Percentiles rank a stretch among this genome's conserved stretches.
These are phyloP conservation scores for Penicillium sp. DNA, from an alignment of 2,329 filamentous ascomycete genomes.

Conservation along the genomic window DNA sequence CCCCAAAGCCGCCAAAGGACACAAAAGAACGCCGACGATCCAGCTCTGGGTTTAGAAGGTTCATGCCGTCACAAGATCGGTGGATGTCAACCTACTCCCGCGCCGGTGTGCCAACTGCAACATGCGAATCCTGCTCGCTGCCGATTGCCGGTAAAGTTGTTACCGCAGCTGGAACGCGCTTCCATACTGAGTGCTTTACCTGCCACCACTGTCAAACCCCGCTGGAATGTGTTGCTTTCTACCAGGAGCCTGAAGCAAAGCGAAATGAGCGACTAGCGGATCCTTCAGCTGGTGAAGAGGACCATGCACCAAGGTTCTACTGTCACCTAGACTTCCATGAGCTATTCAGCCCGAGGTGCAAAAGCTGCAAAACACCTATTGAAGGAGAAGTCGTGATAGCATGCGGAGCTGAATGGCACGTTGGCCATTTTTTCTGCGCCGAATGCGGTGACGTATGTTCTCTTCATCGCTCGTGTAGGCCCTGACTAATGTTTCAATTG, in stretches of 20 bases:
- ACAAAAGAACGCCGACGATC: constrained; percentile 24
- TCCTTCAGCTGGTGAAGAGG: constrained; percentile 64
- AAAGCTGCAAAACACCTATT: constrained; percentile 95
- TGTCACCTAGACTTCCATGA: constrained; percentile 99
- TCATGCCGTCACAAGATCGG: constrained; percentile 43
- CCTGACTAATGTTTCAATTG: constrained; percentile 22
- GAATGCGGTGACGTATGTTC: constrained; percentile 80
- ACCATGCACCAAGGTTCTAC: constrained; percentile 77
- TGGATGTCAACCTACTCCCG: constrained; percentile 50
- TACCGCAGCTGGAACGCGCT: constrained; percentile 78
- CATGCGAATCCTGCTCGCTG: constrained; percentile 81
- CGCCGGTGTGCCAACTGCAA: constrained; percentile 64
- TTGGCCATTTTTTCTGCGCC: constrained; percentile 97
- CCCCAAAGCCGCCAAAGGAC: constrained; percentile 24
- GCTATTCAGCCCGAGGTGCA: constrained; percentile 87
- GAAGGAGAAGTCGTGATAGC: constrained; percentile 93
- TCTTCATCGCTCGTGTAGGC: background rate
- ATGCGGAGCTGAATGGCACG: constrained; percentile 94
- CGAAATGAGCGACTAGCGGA: constrained; percentile 73
- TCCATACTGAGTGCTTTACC: constrained; percentile 91
- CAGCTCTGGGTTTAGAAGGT: constrained; percentile 36
- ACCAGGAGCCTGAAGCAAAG: constrained; percentile 79
- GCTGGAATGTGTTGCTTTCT: constrained; percentile 95
- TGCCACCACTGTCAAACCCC: constrained; percentile 86
- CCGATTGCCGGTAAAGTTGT: constrained; percentile 92